A percentile compares a stretch with the other conserved stretches of the same genome.
phyloP scores from a whole-genome alignment of 257 asterid genomes.

The Marsdenia floribunda region DNA sequence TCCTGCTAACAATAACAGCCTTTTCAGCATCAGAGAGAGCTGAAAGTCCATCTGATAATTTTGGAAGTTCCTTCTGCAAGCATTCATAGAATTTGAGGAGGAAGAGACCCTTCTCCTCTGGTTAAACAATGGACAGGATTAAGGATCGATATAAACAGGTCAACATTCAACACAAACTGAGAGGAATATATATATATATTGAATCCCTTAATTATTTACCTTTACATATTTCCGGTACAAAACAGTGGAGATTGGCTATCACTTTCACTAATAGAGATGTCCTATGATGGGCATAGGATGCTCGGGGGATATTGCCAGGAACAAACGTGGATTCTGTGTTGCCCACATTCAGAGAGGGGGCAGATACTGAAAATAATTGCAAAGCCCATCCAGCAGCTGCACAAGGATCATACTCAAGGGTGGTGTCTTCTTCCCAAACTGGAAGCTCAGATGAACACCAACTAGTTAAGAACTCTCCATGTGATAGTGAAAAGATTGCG shows the following conservation, averaged over 20 bases:
- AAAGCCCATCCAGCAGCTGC: conserved; percentile 40
- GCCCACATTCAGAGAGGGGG: conserved; percentile 13
- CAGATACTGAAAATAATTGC: conserved; percentile 25
- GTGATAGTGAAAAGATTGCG: conserved; percentile 61
- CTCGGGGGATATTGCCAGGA: conserved; percentile 54
- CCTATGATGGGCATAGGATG: conserved; percentile 82
- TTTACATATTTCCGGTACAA: conserved; percentile 83
- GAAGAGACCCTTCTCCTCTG: conserved; percentile 97
- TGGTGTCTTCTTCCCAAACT: conserved; percentile 69
- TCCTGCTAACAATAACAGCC: conserved; percentile 48
- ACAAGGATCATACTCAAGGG: conserved; percentile 63
- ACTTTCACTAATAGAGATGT: conserved; percentile 88
- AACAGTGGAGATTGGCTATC: conserved; percentile 96
- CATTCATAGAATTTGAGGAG: conserved; percentile 70
- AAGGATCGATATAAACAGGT: conserved; percentile 7
- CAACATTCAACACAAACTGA: conserved; percentile 11
- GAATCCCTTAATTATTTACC: conserved; percentile 39
- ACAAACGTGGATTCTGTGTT: conserved; percentile 25
- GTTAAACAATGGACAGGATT: conserved; percentile 21
- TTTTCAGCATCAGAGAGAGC: conserved; percentile 48
- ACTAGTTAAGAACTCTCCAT: conserved; percentile 75
- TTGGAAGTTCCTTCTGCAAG: conserved; percentile 52
- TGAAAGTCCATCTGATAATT: conserved; percentile 36
- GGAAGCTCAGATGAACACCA: conserved; percentile 96
- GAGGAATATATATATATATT: conserved; percentile 8